Percentiles rank a stretch among this genome's conserved stretches.
phyloP scores from a whole-genome alignment of 1,284 basidiomycete species.

The Trichosporon inkin region DNA sequence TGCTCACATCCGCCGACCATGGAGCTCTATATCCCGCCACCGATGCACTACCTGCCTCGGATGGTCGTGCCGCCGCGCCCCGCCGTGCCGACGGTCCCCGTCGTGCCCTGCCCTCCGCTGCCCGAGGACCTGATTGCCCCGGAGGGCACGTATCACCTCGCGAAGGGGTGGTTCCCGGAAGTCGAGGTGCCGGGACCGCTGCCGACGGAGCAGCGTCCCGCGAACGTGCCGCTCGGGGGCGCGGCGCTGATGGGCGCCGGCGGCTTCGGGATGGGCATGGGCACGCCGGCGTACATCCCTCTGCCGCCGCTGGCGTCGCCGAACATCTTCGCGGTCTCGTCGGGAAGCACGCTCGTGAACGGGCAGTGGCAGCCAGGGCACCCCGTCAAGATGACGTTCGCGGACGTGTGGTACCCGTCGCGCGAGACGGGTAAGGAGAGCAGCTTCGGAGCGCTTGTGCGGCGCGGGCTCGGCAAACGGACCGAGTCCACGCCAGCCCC shows the following conservation, averaged over 20 bases:
- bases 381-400: conserved; percentile 36
- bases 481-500: conserved; percentile 3
- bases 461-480: conserved; percentile 22
- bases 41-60: conserved; percentile 31
- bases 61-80: conserved; percentile 34
- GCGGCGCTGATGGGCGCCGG: conserved; percentile 34
- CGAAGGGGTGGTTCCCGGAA: conserved; percentile 34
- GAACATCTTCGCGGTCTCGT: conserved; percentile 30
- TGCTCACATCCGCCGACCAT: conserved; percentile 15
- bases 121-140: conserved; percentile 41
- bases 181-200: conserved; percentile 38
- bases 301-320: conserved; percentile 17
- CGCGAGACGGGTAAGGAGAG: conserved; percentile 30
- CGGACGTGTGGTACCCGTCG: conserved; percentile 42
- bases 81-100: conserved; percentile 37
- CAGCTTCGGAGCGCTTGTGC: conserved; percentile 33
- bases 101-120: conserved; percentile 37
- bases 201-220: conserved; percentile 20
- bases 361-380: conserved; percentile 39
- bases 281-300: conserved; percentile 19
- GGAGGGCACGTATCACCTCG: conserved; percentile 41
- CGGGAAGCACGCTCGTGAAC: conserved; percentile 41
- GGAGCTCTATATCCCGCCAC: conserved; percentile 43
- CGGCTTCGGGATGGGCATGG: conserved; percentile 21
- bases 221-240: conserved; percentile 8